Base-by-base conservation (phyloP, 2,329 filamentous ascomycete genomes). In the Dothideomycetes sp. region DNA sequence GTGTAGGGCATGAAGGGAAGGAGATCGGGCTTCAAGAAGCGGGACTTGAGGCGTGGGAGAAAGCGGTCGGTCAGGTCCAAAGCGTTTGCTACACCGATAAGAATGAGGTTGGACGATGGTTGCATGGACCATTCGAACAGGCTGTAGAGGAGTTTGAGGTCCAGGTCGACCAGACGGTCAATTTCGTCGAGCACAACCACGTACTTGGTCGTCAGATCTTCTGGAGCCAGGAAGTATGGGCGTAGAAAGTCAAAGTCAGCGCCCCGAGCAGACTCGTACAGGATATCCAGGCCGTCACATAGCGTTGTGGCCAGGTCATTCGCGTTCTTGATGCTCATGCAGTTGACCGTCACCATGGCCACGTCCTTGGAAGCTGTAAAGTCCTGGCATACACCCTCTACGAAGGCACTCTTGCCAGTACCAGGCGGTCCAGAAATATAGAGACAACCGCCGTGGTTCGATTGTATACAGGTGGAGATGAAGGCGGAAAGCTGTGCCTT, bases 71-170 rank as follows among this genome's bases (percentile, higher is more conserved):
- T 98, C 41, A 98, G 69, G 57, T 98, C 91, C 39, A 98, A 70
- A 3, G 91, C 91, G 54, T 98, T 98, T 50, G 91, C 91, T 54
- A 98, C 94, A 35, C 91, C 91, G 36, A 98, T 75, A 14, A 98
- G 69, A 27, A 91, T 69, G 4, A 98, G 77, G 15, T 76, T 77
- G 0, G 91, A 95, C 2, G 76, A 75, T 47, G 79, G 79, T 46
- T 85, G 77, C 53, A 98, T 68, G 1, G 91, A 93, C 88, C 89
- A 96, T 57, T 95, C 88, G 50, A 98, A 95, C n/a, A 98, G 69
- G 45, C 79, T 83, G 63, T 96, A 95, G 11, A 98, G 69, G 40
- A 91, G 81, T 50, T 93, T 86, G 43, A 91, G 68, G 50, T 95
- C 89, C 47, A 94, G 70, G 2, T 84, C 89, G 31, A 98, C 70